Evolutionary conservation across 2,329 filamentous ascomycete species (phyloP).

Genomic region (Fusarium albosuccineum): DNA sequence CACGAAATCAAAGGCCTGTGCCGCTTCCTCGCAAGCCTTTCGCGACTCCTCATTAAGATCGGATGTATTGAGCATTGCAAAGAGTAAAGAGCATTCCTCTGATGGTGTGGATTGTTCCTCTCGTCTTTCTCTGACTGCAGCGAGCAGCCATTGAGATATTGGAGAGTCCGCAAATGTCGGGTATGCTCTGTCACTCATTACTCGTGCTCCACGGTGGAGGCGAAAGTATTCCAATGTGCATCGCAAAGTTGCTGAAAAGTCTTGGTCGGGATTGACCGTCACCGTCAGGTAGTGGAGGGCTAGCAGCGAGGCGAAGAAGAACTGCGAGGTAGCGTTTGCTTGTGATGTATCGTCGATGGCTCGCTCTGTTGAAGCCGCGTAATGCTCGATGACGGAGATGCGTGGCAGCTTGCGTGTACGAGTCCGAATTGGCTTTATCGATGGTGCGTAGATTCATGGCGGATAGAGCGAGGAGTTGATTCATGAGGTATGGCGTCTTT

Average conservation of each 20-base stretch:
- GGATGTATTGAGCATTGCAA: constrained; percentile 10
- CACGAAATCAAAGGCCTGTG: neutral
- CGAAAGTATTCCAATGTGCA: constrained; percentile 16
- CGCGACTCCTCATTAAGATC: constrained; percentile 10
- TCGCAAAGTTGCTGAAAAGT: neutral
- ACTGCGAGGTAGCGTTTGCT: constrained; percentile 16
- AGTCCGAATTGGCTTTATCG: neutral
- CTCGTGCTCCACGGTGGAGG: constrained; percentile 20
- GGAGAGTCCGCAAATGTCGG: neutral
- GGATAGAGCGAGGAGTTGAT: constrained; percentile 26
- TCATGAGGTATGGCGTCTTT: constrained; percentile 26
- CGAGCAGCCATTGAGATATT: neutral
- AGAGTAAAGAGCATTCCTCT: rapidly evolving
- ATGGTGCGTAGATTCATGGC: constrained; percentile 14
- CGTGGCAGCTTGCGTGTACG: constrained; percentile 2
- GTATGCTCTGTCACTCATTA: neutral
- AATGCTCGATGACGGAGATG: constrained; percentile 12
- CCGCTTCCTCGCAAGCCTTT: neutral
- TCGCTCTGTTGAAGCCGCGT: constrained; percentile 18
- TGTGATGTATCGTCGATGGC: constrained; percentile 8
- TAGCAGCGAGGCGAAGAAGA: constrained; percentile 24
- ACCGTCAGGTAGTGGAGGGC: constrained; percentile 25
- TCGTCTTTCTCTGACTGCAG: neutral
- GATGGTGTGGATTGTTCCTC: neutral
- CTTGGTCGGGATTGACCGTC: neutral